Percentiles rank a stretch among this genome's conserved stretches.
Conservation (phyloP, 768 basidiomycete species). For the Suillus hirtellus region DNA sequence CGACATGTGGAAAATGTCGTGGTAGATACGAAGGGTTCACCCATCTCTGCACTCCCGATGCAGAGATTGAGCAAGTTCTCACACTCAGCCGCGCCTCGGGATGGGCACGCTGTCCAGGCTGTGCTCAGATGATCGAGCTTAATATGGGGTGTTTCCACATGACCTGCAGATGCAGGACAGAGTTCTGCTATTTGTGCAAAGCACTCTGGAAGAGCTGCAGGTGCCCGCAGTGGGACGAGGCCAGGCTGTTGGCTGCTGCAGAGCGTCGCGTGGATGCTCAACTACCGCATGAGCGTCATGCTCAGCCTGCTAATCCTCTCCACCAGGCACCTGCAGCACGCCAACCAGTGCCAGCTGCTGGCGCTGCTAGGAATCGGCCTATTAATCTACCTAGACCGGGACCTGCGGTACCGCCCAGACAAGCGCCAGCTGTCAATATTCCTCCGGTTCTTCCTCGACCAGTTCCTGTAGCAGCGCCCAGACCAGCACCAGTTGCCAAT, state of each 20-base stretch:
- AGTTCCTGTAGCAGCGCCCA: conserved; percentile 6
- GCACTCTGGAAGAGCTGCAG: conserved; percentile 62
- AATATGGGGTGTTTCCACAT: conserved; percentile 41
- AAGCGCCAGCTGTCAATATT: neutral
- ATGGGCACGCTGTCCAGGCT: conserved; percentile 43
- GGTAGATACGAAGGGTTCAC: conserved; percentile 24
- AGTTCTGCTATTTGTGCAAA: conserved; percentile 51
- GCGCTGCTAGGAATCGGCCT: neutral
- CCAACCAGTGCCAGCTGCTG: conserved; percentile 8
- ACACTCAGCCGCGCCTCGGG: conserved; percentile 27
- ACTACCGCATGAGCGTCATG: conserved; percentile 35
- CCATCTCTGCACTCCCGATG: conserved; percentile 29
- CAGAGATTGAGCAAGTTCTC: conserved; percentile 26
- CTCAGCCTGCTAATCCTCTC: conserved; percentile 31
- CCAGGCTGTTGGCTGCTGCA: conserved; percentile 38
- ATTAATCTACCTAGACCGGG: conserved; percentile 1
- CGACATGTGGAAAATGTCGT: conserved; percentile 30
- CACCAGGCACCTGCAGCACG: conserved; percentile 1
- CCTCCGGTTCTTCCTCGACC: conserved; percentile 2
- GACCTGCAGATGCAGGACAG: conserved; percentile 38
- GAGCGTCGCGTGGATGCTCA: conserved; percentile 43
- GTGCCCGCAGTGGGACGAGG: conserved; percentile 71
- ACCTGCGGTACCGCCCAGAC: conserved; percentile 6
- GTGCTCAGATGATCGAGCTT: conserved; percentile 40
- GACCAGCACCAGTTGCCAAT: conserved; percentile 1